A percentile compares a stretch with the other conserved stretches of the same genome.
phyloP scores from a whole-genome alignment of 495 filamentous ascomycete species.

The Penicillium lividum region DNA sequence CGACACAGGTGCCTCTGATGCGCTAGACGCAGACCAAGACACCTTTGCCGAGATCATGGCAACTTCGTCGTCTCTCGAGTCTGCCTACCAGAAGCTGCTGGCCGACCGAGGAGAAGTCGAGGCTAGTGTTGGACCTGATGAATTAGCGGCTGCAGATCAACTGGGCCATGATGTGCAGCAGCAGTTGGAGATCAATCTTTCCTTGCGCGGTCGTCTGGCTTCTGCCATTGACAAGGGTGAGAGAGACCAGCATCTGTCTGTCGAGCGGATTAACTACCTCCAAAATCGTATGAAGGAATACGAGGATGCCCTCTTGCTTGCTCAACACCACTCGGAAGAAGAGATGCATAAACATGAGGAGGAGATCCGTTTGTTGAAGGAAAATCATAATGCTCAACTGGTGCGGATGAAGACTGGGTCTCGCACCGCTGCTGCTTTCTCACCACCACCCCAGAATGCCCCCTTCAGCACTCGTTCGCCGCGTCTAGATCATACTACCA shows the following conservation, averaged over 20 bases:
- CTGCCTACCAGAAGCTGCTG: conserved; percentile 78
- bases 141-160: conserved; percentile 71
- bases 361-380: conserved; percentile 71
- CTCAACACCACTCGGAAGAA: conserved; percentile 87
- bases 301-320: conserved; percentile 80
- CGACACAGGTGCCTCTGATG: conserved; percentile 70
- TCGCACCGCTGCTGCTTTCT: conserved; percentile 43
- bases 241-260: conserved; percentile 75
- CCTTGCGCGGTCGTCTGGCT: conserved; percentile 76
- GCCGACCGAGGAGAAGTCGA: conserved; percentile 73
- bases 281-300: conserved; percentile 75
- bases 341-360: conserved; percentile 81
- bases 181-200: conserved; percentile 74
- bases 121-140: conserved; percentile 56
- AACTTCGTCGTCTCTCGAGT: conserved; percentile 73
- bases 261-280: conserved; percentile 76
- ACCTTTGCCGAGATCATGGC: conserved; percentile 52
- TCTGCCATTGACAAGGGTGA: conserved; percentile 86
- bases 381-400: conserved; percentile 76
- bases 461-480: conserved; percentile 62
- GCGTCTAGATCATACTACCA: conserved; percentile 58
- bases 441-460: conserved; percentile 57
- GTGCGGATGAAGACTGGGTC: conserved; percentile 66
- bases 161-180: conserved; percentile 72
- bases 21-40: conserved; percentile 39